Evolutionary conservation across 2,329 filamentous ascomycete species (phyloP).

Genomic region (Tolypocladium sp.): DNA sequence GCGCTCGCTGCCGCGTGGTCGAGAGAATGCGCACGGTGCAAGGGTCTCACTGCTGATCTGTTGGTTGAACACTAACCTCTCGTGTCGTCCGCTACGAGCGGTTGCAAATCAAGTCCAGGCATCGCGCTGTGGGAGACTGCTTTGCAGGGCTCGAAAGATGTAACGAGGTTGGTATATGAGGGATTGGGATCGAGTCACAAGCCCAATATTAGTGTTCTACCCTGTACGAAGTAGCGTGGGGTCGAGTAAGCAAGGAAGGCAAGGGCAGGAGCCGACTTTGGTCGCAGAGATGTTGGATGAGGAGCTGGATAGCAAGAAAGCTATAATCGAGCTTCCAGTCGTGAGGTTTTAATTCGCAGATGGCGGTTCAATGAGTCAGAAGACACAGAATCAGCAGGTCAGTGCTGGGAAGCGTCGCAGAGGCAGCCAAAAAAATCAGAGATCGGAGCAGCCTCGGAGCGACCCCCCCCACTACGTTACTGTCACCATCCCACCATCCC

Average conservation of each 20-base stretch:
- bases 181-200: background rate
- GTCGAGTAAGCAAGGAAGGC: background rate
- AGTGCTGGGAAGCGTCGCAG: background rate
- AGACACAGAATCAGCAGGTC: background rate
- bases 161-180: background rate
- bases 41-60: background rate
- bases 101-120: conserved; percentile 30
- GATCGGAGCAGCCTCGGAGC: conserved; percentile 20
- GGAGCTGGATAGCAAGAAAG: background rate
- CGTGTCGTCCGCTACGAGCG: conserved; percentile 35
- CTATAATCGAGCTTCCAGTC: background rate
- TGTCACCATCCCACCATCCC: background rate
- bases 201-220: background rate
- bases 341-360: background rate
- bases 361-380: background rate
- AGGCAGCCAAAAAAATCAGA: conserved; percentile 1
- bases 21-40: background rate
- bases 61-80: conserved; percentile 22
- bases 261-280: background rate
- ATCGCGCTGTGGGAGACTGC: conserved; percentile 16
- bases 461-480: conserved; percentile 11
- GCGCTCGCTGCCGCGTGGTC: background rate
- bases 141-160: background rate
- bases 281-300: background rate
- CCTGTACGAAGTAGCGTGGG: background rate